Evolutionary conservation across 73 alveolate genomes (phyloP).

Genomic region (Durusdinium trenchii): DNA sequence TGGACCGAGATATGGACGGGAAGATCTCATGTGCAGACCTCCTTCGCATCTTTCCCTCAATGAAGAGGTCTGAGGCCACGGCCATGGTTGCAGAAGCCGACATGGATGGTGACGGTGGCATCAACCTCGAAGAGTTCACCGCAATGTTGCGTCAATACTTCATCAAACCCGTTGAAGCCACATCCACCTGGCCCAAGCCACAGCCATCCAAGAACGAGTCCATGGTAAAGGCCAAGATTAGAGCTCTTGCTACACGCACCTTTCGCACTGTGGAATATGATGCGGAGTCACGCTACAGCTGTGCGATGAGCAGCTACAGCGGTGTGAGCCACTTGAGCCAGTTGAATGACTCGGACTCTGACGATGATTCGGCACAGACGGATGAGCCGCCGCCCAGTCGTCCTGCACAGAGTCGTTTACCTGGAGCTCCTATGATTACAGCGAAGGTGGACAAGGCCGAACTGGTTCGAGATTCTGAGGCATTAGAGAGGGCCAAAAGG

Average conservation of each 20-base stretch:
- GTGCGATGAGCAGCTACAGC: slow-evolving; percentile 22
- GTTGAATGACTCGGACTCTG: slow-evolving; percentile 17
- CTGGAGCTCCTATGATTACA: no score
- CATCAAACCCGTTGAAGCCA: neutral
- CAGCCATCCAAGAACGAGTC: neutral
- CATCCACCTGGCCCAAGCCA: slow-evolving; percentile 8
- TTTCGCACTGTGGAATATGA: slow-evolving; percentile 65
- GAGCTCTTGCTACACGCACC: neutral
- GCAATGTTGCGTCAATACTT: slow-evolving; percentile 50
- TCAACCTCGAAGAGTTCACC: slow-evolving; percentile 15
- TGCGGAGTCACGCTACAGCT: slow-evolving; percentile 31
- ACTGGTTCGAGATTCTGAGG: no score
- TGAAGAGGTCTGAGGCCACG: neutral
- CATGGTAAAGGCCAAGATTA: neutral
- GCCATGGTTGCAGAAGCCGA: neutral
- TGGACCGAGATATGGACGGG: slow-evolving; percentile 59
- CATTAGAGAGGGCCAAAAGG: no score
- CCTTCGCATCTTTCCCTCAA: neutral
- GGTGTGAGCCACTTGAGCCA: neutral
- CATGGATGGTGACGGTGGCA: neutral
- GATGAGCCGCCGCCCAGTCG: no score
- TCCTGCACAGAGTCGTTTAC: no score
- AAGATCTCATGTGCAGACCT: slow-evolving; percentile 13
- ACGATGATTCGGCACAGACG: neutral
- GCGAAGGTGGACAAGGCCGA: no score